These are phyloP conservation scores for Cercophora scortea DNA, from an alignment of 495 filamentous ascomycete species.

Conservation along the genomic window DNA sequence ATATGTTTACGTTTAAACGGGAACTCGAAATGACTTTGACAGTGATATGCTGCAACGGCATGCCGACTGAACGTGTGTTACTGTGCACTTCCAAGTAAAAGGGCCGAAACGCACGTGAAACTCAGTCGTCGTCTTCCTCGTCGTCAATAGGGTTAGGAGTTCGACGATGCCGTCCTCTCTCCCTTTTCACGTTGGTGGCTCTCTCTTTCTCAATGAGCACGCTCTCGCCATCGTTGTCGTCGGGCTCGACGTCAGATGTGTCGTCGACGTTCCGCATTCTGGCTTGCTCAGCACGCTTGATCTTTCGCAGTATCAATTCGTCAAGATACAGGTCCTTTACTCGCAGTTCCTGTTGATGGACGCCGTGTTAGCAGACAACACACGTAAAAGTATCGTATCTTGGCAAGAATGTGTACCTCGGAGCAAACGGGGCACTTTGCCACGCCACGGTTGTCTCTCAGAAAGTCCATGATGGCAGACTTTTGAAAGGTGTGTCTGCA, in stretches of 20 bases:
- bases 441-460: constrained; percentile 29
- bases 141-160: constrained; percentile 8
- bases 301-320: constrained; percentile 31
- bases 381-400: background rate
- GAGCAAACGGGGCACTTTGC: constrained; percentile 38
- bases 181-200: constrained; percentile 17
- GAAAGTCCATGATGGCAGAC: constrained; percentile 58
- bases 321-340: constrained; percentile 33
- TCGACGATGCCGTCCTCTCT: constrained; percentile 4
- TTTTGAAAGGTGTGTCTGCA: constrained; percentile 83
- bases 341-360: constrained; percentile 20
- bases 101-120: too few species aligned
- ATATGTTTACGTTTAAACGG: too few species aligned
- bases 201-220: constrained; percentile 12
- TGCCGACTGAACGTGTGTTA: too few species aligned
- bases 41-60: too few species aligned
- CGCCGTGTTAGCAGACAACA: constrained; percentile 1
- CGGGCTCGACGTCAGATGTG: constrained; percentile 21
- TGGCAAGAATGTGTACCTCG: constrained; percentile 21
- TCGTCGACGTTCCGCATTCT: constrained; percentile 18
- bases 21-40: too few species aligned
- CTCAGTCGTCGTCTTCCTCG: constrained; percentile 1
- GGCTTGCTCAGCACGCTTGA: constrained; percentile 29
- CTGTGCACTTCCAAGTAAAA: too few species aligned
- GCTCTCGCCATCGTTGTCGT: constrained; percentile 19